Percentiles rank a stretch among this genome's conserved stretches.
Evolutionary conservation across 345 rosid species (phyloP).

Genomic region (Arabidopsis thaliana): DNA sequence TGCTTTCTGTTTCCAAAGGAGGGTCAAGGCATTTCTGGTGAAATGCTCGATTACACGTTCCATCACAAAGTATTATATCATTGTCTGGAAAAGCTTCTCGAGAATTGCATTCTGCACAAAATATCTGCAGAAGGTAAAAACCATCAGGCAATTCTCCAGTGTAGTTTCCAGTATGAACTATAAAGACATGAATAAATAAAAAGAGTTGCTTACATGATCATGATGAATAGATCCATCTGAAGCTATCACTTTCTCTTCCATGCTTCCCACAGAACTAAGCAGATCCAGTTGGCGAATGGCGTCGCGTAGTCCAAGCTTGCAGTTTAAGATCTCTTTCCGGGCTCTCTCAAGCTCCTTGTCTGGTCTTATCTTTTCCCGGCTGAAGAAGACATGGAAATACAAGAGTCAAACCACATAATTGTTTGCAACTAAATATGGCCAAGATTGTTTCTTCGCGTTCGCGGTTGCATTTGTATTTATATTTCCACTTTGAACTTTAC

Average conservation of each 20-base stretch:
- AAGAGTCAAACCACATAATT: conserved; percentile 29
- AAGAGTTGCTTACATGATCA: conserved; percentile 69
- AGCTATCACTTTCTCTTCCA: conserved; percentile 83
- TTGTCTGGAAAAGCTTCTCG: conserved; percentile 89
- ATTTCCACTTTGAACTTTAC: conserved; percentile 2
- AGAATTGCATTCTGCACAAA: conserved; percentile 89
- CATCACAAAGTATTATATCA: conserved; percentile 95
- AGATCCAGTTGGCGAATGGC: conserved; percentile 75
- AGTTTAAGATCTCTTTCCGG: conserved; percentile 77
- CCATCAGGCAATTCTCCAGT: conserved; percentile 23
- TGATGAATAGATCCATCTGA: conserved; percentile 96
- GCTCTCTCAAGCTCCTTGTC: conserved; percentile 91
- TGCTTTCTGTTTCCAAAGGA: conserved; percentile 82
- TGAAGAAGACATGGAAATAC: conserved; percentile 36
- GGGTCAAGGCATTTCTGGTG: conserved; percentile 96
- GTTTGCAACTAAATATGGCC: conserved; percentile 8
- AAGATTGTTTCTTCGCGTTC: conserved; percentile 16
- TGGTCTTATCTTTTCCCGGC: conserved; percentile 96
- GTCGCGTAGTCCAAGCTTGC: conserved; percentile 96
- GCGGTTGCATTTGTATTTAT: not conserved
- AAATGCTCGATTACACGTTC: conserved; percentile 90
- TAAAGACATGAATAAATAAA: not conserved
- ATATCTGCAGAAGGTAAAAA: conserved; percentile 59
- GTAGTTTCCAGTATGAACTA: not conserved
- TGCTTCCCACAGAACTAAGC: conserved; percentile 83